These are phyloP conservation scores for Entophlyctis luteolus DNA, from an alignment of 192 early-diverging fungal genomes.

Conservation along the genomic window DNA sequence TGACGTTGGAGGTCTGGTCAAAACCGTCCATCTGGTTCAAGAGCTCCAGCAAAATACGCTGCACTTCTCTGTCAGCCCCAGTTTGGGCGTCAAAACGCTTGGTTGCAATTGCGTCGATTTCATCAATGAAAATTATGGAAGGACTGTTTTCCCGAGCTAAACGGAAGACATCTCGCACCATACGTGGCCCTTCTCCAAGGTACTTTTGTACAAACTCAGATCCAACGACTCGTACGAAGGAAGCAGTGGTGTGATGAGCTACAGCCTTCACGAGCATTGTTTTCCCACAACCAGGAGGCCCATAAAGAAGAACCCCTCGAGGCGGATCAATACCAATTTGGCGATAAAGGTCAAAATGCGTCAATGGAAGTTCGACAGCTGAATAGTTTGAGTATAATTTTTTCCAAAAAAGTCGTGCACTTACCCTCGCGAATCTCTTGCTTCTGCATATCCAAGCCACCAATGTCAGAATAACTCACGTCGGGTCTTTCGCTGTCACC, in stretches of 20 bases:
- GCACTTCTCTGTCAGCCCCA: constrained; percentile 94
- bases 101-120: constrained; percentile 97
- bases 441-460: constrained; percentile 93
- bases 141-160: constrained; percentile 95
- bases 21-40: constrained; percentile 98
- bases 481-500: constrained; percentile 64
- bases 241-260: constrained; percentile 96
- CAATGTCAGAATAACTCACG: constrained; percentile 95
- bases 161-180: constrained; percentile 95
- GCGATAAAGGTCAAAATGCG: constrained; percentile 94
- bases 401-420: neutral
- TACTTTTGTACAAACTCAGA: constrained; percentile 99
- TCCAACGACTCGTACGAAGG: constrained; percentile 95
- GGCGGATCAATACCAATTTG: constrained; percentile 99
- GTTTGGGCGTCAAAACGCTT: constrained; percentile 72
- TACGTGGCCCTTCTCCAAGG: constrained; percentile 95
- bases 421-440: constrained; percentile 81
- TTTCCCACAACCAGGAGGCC: constrained; percentile 79
- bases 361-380: constrained; percentile 94
- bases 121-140: constrained; percentile 98
- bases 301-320: constrained; percentile 95
- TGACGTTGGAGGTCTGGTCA: constrained; percentile 91
- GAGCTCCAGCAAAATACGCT: constrained; percentile 95
- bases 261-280: constrained; percentile 97
- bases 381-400: constrained; percentile 52